Evolutionary conservation across 192 early-diverging fungal genomes (phyloP).

Genomic region (Umbelopsis isabellina): DNA sequence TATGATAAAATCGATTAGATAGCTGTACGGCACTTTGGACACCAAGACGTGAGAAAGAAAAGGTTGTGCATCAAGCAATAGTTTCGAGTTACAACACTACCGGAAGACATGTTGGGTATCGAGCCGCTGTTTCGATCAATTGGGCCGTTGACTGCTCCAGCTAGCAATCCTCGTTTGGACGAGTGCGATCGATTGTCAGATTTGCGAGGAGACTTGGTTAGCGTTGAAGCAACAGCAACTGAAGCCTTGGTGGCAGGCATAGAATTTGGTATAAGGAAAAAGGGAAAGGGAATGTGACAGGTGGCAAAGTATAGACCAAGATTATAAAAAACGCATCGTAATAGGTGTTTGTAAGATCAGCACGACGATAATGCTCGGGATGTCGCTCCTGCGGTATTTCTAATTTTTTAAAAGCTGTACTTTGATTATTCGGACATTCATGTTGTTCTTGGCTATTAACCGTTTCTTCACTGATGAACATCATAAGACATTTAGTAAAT

Average conservation of each 20-base stretch:
- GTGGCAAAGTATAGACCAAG: too few relatives aligned
- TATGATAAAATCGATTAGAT: neutral
- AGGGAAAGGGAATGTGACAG: neutral
- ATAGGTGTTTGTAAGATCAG: too few relatives aligned
- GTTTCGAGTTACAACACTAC: slow-evolving; percentile 11
- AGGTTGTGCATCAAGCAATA: slow-evolving; percentile 16
- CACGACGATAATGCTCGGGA: too few relatives aligned
- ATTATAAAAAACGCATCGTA: too few relatives aligned
- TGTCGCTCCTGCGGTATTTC: too few relatives aligned
- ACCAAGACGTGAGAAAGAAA: slow-evolving; percentile 13
- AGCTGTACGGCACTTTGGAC: slow-evolving; percentile 4
- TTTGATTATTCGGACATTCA: too few relatives aligned
- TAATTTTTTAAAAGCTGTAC: too few relatives aligned
- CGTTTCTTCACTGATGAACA: too few relatives aligned
- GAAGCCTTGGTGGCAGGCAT: neutral
- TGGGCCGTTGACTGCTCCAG: neutral
- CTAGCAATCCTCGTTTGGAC: neutral
- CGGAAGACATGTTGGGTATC: neutral
- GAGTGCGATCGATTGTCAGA: neutral
- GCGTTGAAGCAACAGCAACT: neutral
- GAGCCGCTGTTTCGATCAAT: neutral
- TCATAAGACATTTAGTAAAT: too few relatives aligned
- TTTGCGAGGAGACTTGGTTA: neutral
- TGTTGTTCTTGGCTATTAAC: too few relatives aligned
- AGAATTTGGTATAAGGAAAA: neutral